A percentile compares a stretch with the other conserved stretches of the same genome.
phyloP scores from a whole-genome alignment of 2,329 filamentous ascomycete genomes.

The Penicillium frequentans region DNA sequence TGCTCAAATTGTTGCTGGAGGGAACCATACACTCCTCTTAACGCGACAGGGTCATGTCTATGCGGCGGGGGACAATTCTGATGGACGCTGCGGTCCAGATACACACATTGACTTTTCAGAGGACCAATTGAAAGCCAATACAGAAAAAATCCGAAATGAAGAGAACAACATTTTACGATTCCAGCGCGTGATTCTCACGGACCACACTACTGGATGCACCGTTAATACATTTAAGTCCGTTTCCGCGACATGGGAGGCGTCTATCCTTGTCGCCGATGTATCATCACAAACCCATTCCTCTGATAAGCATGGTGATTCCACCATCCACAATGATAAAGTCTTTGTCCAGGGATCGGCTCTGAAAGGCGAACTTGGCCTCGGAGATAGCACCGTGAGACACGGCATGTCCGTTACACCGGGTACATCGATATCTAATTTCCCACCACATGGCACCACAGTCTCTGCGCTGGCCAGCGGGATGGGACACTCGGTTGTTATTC shows the following conservation, averaged over 20 bases:
- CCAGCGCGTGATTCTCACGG: conserved; percentile 26
- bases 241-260: conserved; percentile 78
- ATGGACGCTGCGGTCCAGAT: conserved; percentile 44
- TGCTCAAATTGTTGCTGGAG: conserved; percentile 62
- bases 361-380: conserved; percentile 73
- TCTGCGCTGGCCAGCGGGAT: conserved; percentile 70
- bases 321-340: conserved; percentile 42
- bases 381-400: conserved; percentile 25
- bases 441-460: conserved; percentile 59
- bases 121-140: not conserved
- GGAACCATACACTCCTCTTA: conserved; percentile 82
- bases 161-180: conserved; percentile 22
- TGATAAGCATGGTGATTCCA: not conserved
- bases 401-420: conserved; percentile 16
- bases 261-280: conserved; percentile 55
- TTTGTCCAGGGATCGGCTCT: conserved; percentile 66
- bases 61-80: conserved; percentile 62
- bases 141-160: not conserved
- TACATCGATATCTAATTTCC: conserved; percentile 61
- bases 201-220: conserved; percentile 1
- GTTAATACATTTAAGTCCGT: conserved; percentile 47
- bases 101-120: not conserved
- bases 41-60: conserved; percentile 61
- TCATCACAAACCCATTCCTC: not conserved
- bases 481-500: conserved; percentile 72